Evolutionary conservation across 805 yeast genomes (phyloP).

Genomic region (Soucietia sequanensis): DNA sequence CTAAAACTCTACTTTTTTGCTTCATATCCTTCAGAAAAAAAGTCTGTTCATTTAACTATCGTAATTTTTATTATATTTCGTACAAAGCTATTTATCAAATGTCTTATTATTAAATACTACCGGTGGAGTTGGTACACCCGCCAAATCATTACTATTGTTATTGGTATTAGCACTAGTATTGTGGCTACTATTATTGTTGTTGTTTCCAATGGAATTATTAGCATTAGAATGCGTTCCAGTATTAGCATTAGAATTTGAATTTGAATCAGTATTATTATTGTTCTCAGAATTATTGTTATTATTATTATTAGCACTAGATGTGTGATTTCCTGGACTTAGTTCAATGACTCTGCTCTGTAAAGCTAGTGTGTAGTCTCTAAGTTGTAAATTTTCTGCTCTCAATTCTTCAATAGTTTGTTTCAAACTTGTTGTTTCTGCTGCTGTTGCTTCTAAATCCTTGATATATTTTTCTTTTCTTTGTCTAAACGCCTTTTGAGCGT

Average conservation of each 20-base stretch:
- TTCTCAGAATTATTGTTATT: slow-evolving; percentile 4
- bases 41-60: no score
- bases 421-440: slow-evolving; percentile 59
- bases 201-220: no score
- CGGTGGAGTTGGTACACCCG: slow-evolving; percentile 3
- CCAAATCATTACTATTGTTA: not conserved
- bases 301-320: slow-evolving; percentile 10
- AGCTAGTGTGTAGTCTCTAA: slow-evolving; percentile 70
- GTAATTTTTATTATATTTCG: no score
- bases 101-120: slow-evolving; percentile 1
- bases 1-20: no score
- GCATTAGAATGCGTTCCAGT: no score
- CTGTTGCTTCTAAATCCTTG: slow-evolving; percentile 73
- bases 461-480: slow-evolving; percentile 79
- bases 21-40: no score
- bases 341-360: slow-evolving; percentile 68
- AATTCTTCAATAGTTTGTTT: slow-evolving; percentile 66
- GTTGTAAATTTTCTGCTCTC: slow-evolving; percentile 65
- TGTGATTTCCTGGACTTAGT: slow-evolving; percentile 21
- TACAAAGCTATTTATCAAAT: not conserved
- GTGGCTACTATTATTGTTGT: no score
- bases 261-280: no score
- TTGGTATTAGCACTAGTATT: slow-evolving; percentile 6
- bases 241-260: no score
- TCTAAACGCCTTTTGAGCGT: slow-evolving; percentile 90